Evolutionary conservation across 208 protist species (phyloP).

Genomic region (Borovskyia barvae): DNA sequence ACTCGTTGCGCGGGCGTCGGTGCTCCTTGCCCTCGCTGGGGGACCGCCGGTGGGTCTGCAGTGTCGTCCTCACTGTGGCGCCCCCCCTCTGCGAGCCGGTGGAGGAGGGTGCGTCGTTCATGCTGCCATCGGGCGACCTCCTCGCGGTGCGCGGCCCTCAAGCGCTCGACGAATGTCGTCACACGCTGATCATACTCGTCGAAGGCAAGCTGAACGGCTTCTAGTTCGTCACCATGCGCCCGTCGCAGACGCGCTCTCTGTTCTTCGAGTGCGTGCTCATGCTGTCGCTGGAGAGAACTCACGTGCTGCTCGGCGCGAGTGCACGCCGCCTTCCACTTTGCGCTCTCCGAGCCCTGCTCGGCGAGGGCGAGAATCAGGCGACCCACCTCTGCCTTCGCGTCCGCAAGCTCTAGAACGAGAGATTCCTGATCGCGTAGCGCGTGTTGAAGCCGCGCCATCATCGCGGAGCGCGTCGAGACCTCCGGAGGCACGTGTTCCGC

Average conservation of each 20-base stretch:
- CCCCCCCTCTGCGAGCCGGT: constrained; percentile 27
- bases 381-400: constrained; percentile 5
- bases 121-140: constrained; percentile 36
- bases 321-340: constrained; percentile 7
- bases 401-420: constrained; percentile 14
- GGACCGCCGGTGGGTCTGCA: too few species aligned
- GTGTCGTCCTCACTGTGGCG: too few species aligned
- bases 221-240: constrained; percentile 34
- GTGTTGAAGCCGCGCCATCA: constrained; percentile 13
- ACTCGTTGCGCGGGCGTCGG: background rate
- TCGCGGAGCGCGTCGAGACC: constrained; percentile 7
- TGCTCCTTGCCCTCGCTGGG: background rate
- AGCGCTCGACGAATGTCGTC: constrained; percentile 33
- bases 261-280: constrained; percentile 25
- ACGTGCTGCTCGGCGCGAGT: constrained; percentile 8
- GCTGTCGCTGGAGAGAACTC: background rate
- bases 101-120: constrained; percentile 30
- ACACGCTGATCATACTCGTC: constrained; percentile 48
- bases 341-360: constrained; percentile 16
- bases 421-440: constrained; percentile 17
- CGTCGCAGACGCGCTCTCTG: constrained; percentile 33
- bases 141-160: constrained; percentile 29
- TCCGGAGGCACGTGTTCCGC: constrained; percentile 4
- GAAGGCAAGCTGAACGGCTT: constrained; percentile 42
- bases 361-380: background rate